Base-by-base conservation (phyloP, 192 early-diverging fungal genomes). In the Funneliformis mosseae region DNA sequence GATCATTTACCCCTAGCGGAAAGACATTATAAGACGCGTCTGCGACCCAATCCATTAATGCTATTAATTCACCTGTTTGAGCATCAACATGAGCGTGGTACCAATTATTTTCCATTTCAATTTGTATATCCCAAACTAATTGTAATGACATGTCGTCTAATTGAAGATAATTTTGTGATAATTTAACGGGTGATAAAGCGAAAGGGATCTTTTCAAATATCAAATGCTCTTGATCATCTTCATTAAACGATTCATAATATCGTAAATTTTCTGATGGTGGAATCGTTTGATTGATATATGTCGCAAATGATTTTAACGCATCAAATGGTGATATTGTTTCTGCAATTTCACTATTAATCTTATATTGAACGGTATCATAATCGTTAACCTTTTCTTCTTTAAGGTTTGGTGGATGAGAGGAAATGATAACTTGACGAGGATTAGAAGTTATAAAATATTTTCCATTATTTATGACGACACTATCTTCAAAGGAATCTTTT, bases 21-120 rank as follows among this genome's bases (percentile, higher is more conserved):
- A 88, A 95, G 43, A 98, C 92, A 64, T 91, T 92, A 89, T 92
- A 98, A 33, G 88, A 82, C 9, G 91, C 92, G 71, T 95, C 89
- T 12, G 90, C 82, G 14, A 94, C 93, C 96, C 96, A 98, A 88
- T 96, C 96, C 41, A 95, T 84, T n/a, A 98, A 84, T 33, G 89
- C 81, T 55, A 93, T 76, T 6, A 97, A 85, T 28, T 91, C 82
- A 9, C 94, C 92, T 27, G 80, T 83, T 39, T 87, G 81, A 0
- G 91, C 86, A 68, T 92, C 85, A 6, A 96, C 87, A 48, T 93
- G 91, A 7, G 87, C 92, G 76, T 93, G 89, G 87, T 91, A 92
- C 94, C 94, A 97, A 84, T 96, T 91, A 77, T 92, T 88, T 67
- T 90, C 83, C 85, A 95, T 89, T 80, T 96, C 92, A 25, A 95